These are phyloP conservation scores for Strobilomyces dryophilus DNA, from an alignment of 768 basidiomycete species.

Conservation along the genomic window DNA sequence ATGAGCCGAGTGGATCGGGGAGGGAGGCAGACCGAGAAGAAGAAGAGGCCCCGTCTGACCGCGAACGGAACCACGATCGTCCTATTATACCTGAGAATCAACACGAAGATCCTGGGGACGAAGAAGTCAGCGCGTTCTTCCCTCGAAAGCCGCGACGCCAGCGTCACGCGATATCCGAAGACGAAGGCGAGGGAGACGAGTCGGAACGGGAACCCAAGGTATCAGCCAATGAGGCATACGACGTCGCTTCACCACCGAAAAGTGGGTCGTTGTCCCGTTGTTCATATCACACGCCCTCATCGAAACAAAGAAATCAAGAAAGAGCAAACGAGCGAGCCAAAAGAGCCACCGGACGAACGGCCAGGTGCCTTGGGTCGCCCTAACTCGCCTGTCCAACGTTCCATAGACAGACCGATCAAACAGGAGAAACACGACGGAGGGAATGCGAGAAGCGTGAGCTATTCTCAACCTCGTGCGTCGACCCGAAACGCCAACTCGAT, in stretches of 20 bases:
- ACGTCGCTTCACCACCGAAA: conserved; percentile 3
- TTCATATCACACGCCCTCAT: neutral
- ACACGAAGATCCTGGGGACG: conserved; percentile 2
- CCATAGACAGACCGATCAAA: conserved; percentile 16
- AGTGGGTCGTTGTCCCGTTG: neutral
- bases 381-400: neutral
- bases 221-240: neutral
- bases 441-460: neutral
- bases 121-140: neutral
- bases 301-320: neutral
- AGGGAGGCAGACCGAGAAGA: neutral
- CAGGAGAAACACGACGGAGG: conserved; percentile 10
- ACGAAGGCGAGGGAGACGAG: conserved; percentile 4
- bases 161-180: conserved; percentile 8
- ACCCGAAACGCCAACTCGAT: neutral
- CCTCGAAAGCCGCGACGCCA: conserved; percentile 2
- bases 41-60: neutral
- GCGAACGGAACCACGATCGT: neutral
- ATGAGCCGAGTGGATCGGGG: neutral
- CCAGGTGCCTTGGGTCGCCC: neutral
- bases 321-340: neutral
- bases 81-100: neutral
- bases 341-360: neutral
- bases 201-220: conserved; percentile 1
- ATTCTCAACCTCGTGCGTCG: conserved; percentile 12